Evolutionary conservation across 805 yeast genomes (phyloP).

Genomic region (Yamadazyma scolyti): DNA sequence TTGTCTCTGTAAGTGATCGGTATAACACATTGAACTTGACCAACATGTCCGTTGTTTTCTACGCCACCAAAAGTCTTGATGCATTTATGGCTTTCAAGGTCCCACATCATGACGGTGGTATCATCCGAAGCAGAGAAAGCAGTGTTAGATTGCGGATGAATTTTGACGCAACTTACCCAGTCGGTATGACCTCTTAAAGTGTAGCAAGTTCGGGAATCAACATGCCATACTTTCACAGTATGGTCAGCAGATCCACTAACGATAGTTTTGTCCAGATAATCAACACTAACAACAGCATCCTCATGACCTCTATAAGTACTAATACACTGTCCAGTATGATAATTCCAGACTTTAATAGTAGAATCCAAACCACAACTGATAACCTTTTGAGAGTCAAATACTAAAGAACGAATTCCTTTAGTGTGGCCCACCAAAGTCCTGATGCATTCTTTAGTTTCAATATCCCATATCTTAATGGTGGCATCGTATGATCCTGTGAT

Average conservation of each 20-base stretch:
- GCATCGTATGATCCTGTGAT: constrained; percentile 93
- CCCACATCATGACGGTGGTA: constrained; percentile 93
- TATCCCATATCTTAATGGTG: constrained; percentile 90
- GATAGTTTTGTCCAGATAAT: constrained; percentile 72
- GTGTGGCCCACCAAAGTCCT: constrained; percentile 85
- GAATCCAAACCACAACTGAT: constrained; percentile 91
- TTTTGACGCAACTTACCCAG: constrained; percentile 86
- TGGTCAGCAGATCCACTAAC: constrained; percentile 93
- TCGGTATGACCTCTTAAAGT: constrained; percentile 91
- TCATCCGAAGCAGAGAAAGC: constrained; percentile 90
- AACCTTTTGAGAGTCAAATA: constrained; percentile 83
- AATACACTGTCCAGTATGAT: constrained; percentile 89
- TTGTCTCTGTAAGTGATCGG: constrained; percentile 73
- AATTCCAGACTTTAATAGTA: constrained; percentile 94
- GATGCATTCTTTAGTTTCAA: constrained; percentile 70
- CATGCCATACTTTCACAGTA: constrained; percentile 95
- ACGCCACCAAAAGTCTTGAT: constrained; percentile 74
- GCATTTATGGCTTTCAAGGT: constrained; percentile 74
- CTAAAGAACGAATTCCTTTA: constrained; percentile 80
- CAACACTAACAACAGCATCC: constrained; percentile 81
- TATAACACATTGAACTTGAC: constrained; percentile 89
- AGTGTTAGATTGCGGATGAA: constrained; percentile 74
- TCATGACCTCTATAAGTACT: constrained; percentile 93
- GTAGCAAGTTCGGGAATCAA: constrained; percentile 86
- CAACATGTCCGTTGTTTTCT: constrained; percentile 79